phyloP scores from a whole-genome alignment of 140 eudicot genomes.

The Cichorium intybus region DNA sequence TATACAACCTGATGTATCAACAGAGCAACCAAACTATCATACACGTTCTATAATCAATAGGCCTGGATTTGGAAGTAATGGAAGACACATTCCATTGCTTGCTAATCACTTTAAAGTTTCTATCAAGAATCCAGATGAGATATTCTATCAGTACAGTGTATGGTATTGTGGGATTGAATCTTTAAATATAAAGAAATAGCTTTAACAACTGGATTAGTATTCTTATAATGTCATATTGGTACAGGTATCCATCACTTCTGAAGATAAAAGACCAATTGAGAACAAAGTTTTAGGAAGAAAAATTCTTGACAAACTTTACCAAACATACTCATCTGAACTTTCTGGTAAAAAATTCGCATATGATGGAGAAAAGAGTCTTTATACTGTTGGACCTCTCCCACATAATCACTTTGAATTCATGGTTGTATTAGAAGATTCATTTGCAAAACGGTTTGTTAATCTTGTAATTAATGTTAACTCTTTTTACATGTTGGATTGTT shows the following conservation, averaged over 20 bases:
- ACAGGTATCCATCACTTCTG: conserved; percentile 74
- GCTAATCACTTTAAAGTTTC: conserved; percentile 89
- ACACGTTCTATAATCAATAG: conserved; percentile 52
- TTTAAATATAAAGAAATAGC: neutral
- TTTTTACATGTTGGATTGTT: neutral
- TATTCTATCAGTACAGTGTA: conserved; percentile 84
- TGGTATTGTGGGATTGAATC: conserved; percentile 30
- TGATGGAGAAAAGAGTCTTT: conserved; percentile 84
- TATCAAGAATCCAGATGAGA: conserved; percentile 48
- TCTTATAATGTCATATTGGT: conserved; percentile 8
- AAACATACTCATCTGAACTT: conserved; percentile 72
- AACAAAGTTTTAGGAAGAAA: conserved; percentile 67
- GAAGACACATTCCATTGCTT: conserved; percentile 56
- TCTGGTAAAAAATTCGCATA: conserved; percentile 70
- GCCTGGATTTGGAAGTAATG: conserved; percentile 72
- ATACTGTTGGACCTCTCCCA: conserved; percentile 78
- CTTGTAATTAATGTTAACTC: conserved; percentile 2
- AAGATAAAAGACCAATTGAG: conserved; percentile 46
- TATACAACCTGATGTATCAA: conserved; percentile 32
- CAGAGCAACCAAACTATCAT: conserved; percentile 33
- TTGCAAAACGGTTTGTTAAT: conserved; percentile 50
- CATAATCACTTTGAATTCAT: conserved; percentile 58
- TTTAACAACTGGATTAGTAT: neutral
- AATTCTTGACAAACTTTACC: conserved; percentile 56
- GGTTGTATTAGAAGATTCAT: conserved; percentile 68